Percentiles rank a stretch among this genome's conserved stretches.
Conservation (phyloP, 352 stramenopile species). For the Pythium phragmiticola region DNA sequence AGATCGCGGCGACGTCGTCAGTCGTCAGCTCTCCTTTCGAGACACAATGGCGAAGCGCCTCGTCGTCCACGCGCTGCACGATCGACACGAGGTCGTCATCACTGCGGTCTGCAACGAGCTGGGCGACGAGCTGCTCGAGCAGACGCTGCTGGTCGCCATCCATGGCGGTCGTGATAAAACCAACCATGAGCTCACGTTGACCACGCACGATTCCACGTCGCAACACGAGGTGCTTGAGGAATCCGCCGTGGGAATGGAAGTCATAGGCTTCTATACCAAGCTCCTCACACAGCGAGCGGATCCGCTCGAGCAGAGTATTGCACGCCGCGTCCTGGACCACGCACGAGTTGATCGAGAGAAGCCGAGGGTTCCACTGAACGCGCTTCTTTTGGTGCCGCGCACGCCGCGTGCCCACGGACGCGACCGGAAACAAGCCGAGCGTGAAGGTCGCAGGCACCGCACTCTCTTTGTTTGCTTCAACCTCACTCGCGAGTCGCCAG, state of each 20-base stretch:
- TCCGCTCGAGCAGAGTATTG: conserved; percentile 42
- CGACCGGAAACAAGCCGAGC: conserved; percentile 66
- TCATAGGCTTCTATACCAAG: conserved; percentile 50
- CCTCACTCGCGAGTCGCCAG: conserved; percentile 58
- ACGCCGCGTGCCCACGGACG: conserved; percentile 44
- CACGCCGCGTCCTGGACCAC: conserved; percentile 42
- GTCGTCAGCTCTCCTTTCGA: background rate
- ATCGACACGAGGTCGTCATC: conserved; percentile 49
- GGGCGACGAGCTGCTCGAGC: conserved; percentile 35
- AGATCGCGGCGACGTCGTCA: background rate
- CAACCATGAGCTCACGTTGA: conserved; percentile 55
- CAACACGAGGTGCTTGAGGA: conserved; percentile 70
- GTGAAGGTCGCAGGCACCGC: conserved; percentile 40
- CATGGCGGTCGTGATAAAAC: conserved; percentile 56
- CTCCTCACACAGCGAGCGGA: conserved; percentile 34
- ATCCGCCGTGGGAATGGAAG: conserved; percentile 53
- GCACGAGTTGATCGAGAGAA: conserved; percentile 67
- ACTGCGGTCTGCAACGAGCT: conserved; percentile 29
- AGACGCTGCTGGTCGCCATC: conserved; percentile 33
- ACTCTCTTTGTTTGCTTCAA: conserved; percentile 15
- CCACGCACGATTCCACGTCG: conserved; percentile 38
- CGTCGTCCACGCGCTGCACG: conserved; percentile 57
- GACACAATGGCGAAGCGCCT: conserved; percentile 48
- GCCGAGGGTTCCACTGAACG: conserved; percentile 54
- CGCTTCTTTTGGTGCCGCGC: conserved; percentile 32